These are phyloP conservation scores for Atkinsonella hypoxylon DNA, from an alignment of 2,329 filamentous ascomycete species.

Conservation along the genomic window DNA sequence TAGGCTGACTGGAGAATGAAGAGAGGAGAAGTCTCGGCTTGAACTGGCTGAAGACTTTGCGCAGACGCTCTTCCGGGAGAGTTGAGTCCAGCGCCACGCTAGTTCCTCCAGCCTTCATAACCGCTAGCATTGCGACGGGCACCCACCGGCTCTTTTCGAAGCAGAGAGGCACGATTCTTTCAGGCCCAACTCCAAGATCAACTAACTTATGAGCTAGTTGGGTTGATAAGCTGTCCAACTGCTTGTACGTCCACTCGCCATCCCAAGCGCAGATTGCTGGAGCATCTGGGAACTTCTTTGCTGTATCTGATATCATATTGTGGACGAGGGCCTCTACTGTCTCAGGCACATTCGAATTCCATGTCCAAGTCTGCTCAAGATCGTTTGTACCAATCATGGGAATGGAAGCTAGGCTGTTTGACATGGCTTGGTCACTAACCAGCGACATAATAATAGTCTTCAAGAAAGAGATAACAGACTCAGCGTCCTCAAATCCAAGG, in stretches of 20 bases:
- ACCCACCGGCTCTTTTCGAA: slow-evolving; percentile 17
- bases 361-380: slow-evolving; percentile 8
- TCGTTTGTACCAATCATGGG: neutral
- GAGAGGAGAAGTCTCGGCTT: slow-evolving; percentile 5
- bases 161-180: slow-evolving; percentile 13
- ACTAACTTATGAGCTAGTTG: slow-evolving; percentile 9
- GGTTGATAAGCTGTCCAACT: slow-evolving; percentile 14
- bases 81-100: slow-evolving; percentile 16
- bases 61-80: slow-evolving; percentile 11
- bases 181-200: neutral
- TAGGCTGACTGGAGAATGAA: neutral
- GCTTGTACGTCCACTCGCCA: slow-evolving; percentile 28
- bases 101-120: slow-evolving; percentile 17
- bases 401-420: neutral
- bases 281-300: slow-evolving; percentile 1
- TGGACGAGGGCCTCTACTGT: slow-evolving; percentile 11
- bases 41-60: slow-evolving; percentile 7
- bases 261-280: slow-evolving; percentile 16
- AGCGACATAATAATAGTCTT: neutral
- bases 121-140: slow-evolving; percentile 13
- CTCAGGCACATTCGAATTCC: slow-evolving; percentile 10
- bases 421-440: neutral
- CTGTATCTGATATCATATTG: slow-evolving; percentile 11
- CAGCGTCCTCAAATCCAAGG: neutral
- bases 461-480: slow-evolving; percentile 1